Conservation (phyloP, 805 yeast species). For the Nakazawaea ernobii region DNA sequence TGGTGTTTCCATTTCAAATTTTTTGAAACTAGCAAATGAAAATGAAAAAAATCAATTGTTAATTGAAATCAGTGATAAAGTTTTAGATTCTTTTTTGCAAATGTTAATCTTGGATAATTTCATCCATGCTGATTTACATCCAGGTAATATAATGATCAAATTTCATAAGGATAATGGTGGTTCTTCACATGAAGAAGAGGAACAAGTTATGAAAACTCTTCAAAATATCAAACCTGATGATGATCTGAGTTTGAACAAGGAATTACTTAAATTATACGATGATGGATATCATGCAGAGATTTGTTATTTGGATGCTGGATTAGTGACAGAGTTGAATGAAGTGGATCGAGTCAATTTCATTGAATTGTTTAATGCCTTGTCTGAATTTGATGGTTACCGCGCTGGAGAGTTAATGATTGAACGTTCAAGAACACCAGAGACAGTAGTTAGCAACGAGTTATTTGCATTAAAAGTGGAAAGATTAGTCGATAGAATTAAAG, state of each 20-base stretch:
- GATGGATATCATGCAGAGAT: slow-evolving; percentile 76
- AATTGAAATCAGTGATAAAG: slow-evolving; percentile 68
- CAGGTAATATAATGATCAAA: slow-evolving; percentile 86
- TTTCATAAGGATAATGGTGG: slow-evolving; percentile 47
- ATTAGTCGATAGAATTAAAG: slow-evolving; percentile 73
- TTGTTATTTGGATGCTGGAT: slow-evolving; percentile 89
- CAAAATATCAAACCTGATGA: slow-evolving; percentile 28
- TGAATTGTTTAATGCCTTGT: slow-evolving; percentile 80
- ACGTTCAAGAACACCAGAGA: slow-evolving; percentile 89
- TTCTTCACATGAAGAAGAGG: slow-evolving; percentile 40
- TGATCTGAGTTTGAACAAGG: slow-evolving; percentile 36
- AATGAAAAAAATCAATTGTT: slow-evolving; percentile 48
- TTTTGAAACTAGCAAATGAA: slow-evolving; percentile 46
- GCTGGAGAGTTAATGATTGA: slow-evolving; percentile 97
- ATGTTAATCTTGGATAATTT: slow-evolving; percentile 93
- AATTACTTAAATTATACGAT: slow-evolving; percentile 39
- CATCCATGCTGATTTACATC: slow-evolving; percentile 94
- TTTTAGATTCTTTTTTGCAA: slow-evolving; percentile 85
- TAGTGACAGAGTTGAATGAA: slow-evolving; percentile 83
- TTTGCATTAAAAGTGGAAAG: slow-evolving; percentile 86
- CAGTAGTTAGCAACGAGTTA: slow-evolving; percentile 76
- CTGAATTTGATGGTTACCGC: slow-evolving; percentile 87
- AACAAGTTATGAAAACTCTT: slow-evolving; percentile 37
- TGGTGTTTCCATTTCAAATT: slow-evolving; percentile 75
- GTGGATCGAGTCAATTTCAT: slow-evolving; percentile 78